phyloP scores from a whole-genome alignment of 2,329 filamentous ascomycete genomes.

The Cercospora sesami region DNA sequence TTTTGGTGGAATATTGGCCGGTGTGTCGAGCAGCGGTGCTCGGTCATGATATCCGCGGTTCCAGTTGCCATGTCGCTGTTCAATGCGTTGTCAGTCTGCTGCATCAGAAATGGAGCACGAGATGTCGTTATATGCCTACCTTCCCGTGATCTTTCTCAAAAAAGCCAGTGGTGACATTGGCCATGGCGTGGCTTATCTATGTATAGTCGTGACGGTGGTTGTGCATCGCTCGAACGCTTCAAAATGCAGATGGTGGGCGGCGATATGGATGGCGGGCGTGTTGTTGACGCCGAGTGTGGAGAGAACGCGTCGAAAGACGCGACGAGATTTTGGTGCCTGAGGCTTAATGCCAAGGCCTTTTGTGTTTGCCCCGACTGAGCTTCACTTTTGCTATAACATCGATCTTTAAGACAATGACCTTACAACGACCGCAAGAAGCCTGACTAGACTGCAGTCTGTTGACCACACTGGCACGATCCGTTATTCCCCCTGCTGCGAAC shows the following conservation, averaged over 20 bases:
- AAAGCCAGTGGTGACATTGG: neutral
- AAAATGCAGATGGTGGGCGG: neutral
- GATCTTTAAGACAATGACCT: too few relatives aligned
- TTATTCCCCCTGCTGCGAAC: too few relatives aligned
- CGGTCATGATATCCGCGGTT: constrained; percentile 23
- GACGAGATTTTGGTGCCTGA: neutral
- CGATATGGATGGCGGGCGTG: neutral
- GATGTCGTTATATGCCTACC: neutral
- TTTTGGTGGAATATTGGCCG: constrained; percentile 36
- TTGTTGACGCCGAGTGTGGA: constrained; percentile 3
- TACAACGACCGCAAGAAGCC: too few relatives aligned
- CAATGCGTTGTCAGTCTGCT: neutral
- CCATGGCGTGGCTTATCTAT: neutral
- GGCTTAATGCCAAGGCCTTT: neutral
- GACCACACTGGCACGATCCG: too few relatives aligned
- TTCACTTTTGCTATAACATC: too few relatives aligned
- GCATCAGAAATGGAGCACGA: neutral
- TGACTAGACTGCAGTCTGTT: too few relatives aligned
- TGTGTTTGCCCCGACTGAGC: too few relatives aligned
- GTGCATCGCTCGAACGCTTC: constrained; percentile 4
- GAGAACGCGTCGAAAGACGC: constrained; percentile 2
- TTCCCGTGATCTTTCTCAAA: neutral
- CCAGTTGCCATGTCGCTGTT: constrained; percentile 33
- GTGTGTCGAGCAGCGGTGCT: constrained; percentile 27
- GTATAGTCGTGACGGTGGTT: neutral